These are phyloP conservation scores for Arbutus unedo DNA, from an alignment of 148 eudicot species.

Conservation along the genomic window DNA sequence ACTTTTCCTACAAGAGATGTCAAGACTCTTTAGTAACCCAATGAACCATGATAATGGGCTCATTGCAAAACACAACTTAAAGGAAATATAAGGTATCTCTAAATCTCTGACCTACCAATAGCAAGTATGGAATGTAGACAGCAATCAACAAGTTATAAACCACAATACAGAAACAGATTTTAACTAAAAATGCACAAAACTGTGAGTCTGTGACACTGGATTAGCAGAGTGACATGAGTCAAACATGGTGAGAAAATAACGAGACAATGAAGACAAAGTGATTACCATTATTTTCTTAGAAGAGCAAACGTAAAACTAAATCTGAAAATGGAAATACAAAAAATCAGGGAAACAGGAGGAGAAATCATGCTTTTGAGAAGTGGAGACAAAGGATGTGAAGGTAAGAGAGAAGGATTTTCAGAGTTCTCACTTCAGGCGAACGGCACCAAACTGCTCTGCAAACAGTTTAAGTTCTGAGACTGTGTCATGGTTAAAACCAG, in stretches of 20 bases:
- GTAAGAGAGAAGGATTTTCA: conserved; percentile 6
- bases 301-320: background rate
- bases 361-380: background rate
- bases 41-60: background rate
- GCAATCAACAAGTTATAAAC: background rate
- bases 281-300: background rate
- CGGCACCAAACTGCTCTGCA: conserved; percentile 86
- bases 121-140: background rate
- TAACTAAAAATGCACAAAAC: background rate
- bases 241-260: background rate
- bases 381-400: background rate
- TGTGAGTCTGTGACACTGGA: background rate
- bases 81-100: background rate
- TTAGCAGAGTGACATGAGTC: background rate
- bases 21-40: background rate
- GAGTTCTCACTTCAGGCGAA: conserved; percentile 67
- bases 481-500: conserved; percentile 73
- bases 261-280: background rate
- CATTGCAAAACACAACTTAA: background rate
- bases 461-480: conserved; percentile 77
- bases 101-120: background rate
- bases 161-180: background rate
- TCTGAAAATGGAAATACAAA: background rate
- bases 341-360: background rate
- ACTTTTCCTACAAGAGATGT: background rate